Percentiles rank a stretch among this genome's conserved stretches.
These are phyloP conservation scores for Suhomyces vadensis DNA, from an alignment of 805 yeast genomes.

Conservation along the genomic window DNA sequence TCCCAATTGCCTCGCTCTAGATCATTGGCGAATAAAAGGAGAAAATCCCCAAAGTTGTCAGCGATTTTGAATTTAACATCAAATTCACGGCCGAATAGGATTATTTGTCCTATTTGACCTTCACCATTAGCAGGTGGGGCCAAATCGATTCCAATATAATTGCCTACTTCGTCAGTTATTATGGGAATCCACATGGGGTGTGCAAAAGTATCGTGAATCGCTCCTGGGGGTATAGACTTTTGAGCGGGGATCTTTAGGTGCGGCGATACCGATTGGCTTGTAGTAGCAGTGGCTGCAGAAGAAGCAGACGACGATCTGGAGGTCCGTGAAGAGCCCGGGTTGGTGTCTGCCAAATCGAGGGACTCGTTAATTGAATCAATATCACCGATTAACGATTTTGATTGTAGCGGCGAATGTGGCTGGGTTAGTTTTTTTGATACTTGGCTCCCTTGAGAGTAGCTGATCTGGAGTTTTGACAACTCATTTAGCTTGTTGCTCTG, in stretches of 20 bases:
- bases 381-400: conserved; percentile 1
- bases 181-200: conserved; percentile 92
- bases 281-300: conserved; percentile 12
- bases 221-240: conserved; percentile 74
- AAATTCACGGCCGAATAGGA: conserved; percentile 90
- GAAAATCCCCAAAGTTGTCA: conserved; percentile 84
- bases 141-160: conserved; percentile 87
- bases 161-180: conserved; percentile 85
- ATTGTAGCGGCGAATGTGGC: neutral
- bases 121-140: conserved; percentile 63
- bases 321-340: conserved; percentile 14
- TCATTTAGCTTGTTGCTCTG: conserved; percentile 19
- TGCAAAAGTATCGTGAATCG: conserved; percentile 77
- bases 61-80: conserved; percentile 88
- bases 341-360: conserved; percentile 7
- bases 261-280: conserved; percentile 19
- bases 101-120: conserved; percentile 81
- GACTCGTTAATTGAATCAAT: conserved; percentile 10
- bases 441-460: conserved; percentile 17
- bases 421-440: conserved; percentile 16
- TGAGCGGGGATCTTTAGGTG: conserved; percentile 40
- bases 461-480: conserved; percentile 23
- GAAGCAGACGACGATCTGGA: conserved; percentile 24
- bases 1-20: conserved; percentile 81
- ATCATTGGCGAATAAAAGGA: conserved; percentile 81